Percentiles rank a stretch among this genome's conserved stretches.
Conservation (phyloP, 495 filamentous ascomycete species). For the Lasiosphaeria miniovina region DNA sequence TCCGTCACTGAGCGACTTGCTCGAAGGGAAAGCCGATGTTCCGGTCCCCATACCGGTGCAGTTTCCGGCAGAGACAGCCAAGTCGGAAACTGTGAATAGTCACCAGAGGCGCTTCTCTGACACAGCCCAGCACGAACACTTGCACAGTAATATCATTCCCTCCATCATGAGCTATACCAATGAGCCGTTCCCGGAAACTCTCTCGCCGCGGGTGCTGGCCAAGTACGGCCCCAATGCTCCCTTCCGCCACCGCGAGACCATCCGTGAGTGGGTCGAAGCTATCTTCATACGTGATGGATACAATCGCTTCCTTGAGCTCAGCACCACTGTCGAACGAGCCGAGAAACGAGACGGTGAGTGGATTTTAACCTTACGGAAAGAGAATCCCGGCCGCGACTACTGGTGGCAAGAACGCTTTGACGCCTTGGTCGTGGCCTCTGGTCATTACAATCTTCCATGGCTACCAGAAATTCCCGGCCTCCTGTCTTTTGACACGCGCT, state of each 20-base stretch:
- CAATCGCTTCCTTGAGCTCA: constrained; percentile 34
- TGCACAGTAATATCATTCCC: constrained; percentile 45
- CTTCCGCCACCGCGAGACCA: constrained; percentile 36
- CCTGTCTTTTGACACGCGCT: constrained; percentile 29
- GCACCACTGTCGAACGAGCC: constrained; percentile 42
- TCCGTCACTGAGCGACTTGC: constrained; percentile 44
- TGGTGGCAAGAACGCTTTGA: constrained; percentile 43
- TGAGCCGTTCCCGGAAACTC: constrained; percentile 36
- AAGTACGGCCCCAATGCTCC: constrained; percentile 36
- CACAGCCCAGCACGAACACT: constrained; percentile 42
- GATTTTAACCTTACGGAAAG: constrained; percentile 37
- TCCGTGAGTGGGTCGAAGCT: constrained; percentile 39
- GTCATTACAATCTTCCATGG: constrained; percentile 38
- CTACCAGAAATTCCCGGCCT: constrained; percentile 29
- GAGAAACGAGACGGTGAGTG: constrained; percentile 37
- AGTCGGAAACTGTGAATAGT: constrained; percentile 32
- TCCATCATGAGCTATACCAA: constrained; percentile 39
- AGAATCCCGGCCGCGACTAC: constrained; percentile 31
- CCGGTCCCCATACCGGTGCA: constrained; percentile 43
- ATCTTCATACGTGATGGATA: constrained; percentile 37
- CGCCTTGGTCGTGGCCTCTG: constrained; percentile 31
- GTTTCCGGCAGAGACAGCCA: constrained; percentile 45
- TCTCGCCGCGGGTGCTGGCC: constrained; percentile 25
- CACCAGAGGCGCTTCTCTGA: constrained; percentile 52
- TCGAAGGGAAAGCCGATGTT: constrained; percentile 47